phyloP scores from a whole-genome alignment of 306 rosid genomes.

The Rosa multiflora region DNA sequence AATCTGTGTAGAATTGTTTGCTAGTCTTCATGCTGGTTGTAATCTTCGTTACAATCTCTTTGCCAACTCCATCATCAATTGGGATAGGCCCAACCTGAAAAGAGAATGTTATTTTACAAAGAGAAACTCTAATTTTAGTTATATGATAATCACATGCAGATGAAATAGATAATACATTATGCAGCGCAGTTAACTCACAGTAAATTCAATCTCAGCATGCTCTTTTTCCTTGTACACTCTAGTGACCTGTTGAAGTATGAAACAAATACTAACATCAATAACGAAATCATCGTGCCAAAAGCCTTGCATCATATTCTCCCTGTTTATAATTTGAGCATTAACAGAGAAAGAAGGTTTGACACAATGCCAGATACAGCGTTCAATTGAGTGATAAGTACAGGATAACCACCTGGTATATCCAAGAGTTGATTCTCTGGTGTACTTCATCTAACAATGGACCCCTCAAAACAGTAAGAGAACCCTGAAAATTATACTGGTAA shows the following conservation, averaged over 20 bases:
- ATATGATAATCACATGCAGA: neutral
- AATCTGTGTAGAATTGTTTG: constrained; percentile 39
- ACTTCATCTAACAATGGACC: constrained; percentile 46
- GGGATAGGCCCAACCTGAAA: constrained; percentile 48
- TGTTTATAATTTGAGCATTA: neutral
- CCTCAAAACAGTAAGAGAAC: constrained; percentile 32
- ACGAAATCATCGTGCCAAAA: neutral
- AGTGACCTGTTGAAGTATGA: constrained; percentile 32
- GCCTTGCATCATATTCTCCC: neutral
- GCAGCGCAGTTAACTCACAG: constrained; percentile 22
- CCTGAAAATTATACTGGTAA: constrained; percentile 28
- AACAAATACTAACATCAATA: neutral
- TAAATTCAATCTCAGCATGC: constrained; percentile 43
- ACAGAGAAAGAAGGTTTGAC: neutral
- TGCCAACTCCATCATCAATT: constrained; percentile 41
- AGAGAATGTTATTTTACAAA: neutral
- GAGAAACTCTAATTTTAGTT: neutral
- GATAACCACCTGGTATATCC: constrained; percentile 44
- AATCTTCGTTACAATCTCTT: constrained; percentile 40
- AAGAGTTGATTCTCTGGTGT: constrained; percentile 40
- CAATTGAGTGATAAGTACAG: neutral
- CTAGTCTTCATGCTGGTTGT: constrained; percentile 29
- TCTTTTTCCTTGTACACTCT: constrained; percentile 47
- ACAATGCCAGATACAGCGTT: neutral
- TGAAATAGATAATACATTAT: neutral